phyloP scores from a whole-genome alignment of 331 rosid genomes.

The Stylosanthes scabra region DNA sequence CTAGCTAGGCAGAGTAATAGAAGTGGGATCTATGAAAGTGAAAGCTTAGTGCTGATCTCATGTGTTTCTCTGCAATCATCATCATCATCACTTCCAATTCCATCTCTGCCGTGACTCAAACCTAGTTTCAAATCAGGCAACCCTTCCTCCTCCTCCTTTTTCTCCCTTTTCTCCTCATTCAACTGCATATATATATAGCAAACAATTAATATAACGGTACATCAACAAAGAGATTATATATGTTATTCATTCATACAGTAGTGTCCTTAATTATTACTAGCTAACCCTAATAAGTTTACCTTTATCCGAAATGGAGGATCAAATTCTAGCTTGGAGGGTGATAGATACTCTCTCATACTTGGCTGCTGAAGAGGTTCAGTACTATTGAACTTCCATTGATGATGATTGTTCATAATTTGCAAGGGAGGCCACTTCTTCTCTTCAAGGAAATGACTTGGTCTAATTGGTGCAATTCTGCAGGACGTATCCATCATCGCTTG shows the following conservation, averaged over 20 bases:
- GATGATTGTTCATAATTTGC: constrained; percentile 13
- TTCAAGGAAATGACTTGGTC: constrained; percentile 56
- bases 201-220: background rate
- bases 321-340: constrained; percentile 34
- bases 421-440: constrained; percentile 61
- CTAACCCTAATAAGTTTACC: constrained; percentile 28
- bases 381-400: constrained; percentile 17
- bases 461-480: constrained; percentile 45
- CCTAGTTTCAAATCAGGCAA: constrained; percentile 50
- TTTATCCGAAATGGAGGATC: constrained; percentile 44
- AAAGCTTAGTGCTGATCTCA: constrained; percentile 56
- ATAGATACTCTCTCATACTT: background rate
- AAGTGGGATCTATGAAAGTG: constrained; percentile 41
- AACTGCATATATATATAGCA: constrained; percentile 35
- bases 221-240: background rate
- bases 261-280: background rate
- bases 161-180: constrained; percentile 35
- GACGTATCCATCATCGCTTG: constrained; percentile 18
- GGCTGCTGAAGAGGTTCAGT: constrained; percentile 4
- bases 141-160: constrained; percentile 27
- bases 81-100: constrained; percentile 16
- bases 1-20: too few relatives aligned
- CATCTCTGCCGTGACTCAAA: constrained; percentile 34
- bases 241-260: background rate
- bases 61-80: constrained; percentile 38